These are phyloP conservation scores for Citeromyces hawaiiensis DNA, from an alignment of 1,139 yeast species.

Conservation along the genomic window DNA sequence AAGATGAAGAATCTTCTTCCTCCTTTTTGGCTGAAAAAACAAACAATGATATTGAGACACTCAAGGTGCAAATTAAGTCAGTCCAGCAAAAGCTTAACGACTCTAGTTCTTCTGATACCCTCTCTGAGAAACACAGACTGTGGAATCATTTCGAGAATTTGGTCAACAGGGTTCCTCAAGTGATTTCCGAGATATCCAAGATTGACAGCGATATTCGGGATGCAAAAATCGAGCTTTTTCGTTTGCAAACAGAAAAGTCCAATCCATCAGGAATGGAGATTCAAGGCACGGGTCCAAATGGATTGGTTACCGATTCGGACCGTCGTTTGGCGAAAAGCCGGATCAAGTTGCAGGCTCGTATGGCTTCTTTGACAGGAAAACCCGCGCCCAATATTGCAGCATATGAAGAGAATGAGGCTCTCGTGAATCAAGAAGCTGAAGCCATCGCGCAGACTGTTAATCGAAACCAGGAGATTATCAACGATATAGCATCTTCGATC, in stretches of 20 bases:
- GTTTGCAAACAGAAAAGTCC: conserved; percentile 36
- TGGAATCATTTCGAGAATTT: conserved; percentile 36
- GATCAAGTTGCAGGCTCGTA: conserved; percentile 63
- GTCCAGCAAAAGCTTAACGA: conserved; percentile 26
- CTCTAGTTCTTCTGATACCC: conserved; percentile 14
- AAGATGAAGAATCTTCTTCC: conserved; percentile 33
- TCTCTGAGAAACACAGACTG: conserved; percentile 27
- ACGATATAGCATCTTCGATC: conserved; percentile 66
- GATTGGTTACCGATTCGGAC: conserved; percentile 72
- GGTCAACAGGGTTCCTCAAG: conserved; percentile 55
- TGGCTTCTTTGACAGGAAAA: conserved; percentile 87
- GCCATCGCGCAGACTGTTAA: conserved; percentile 41
- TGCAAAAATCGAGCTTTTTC: conserved; percentile 51
- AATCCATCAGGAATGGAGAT: conserved; percentile 59
- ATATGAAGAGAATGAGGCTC: conserved; percentile 40
- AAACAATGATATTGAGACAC: conserved; percentile 39
- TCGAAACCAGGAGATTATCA: conserved; percentile 42
- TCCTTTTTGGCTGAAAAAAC: conserved; percentile 15
- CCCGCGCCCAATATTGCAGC: conserved; percentile 32
- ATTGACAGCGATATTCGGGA: conserved; percentile 60
- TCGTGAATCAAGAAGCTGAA: conserved; percentile 40
- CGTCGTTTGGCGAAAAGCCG: conserved; percentile 67
- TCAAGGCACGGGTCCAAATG: conserved; percentile 76
- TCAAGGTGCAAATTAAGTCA: conserved; percentile 48
- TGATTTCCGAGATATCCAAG: conserved; percentile 46